Conservation (phyloP, 768 basidiomycete genomes). For the Phlebiopsis gigantea region DNA sequence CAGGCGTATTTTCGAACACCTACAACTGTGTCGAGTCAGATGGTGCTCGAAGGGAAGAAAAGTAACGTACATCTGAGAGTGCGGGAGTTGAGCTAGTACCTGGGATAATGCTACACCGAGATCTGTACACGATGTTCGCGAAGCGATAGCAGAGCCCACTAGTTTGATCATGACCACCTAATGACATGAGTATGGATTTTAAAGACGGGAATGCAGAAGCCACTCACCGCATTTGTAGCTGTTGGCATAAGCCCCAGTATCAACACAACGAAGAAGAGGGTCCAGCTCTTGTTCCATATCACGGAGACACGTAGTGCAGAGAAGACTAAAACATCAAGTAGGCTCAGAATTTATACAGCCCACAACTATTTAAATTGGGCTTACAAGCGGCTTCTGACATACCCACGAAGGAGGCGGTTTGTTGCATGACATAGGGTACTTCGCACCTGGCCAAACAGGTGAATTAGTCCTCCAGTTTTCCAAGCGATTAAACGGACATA, state of each 20-base stretch:
- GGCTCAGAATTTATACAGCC: too few species aligned
- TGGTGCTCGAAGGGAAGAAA: too few species aligned
- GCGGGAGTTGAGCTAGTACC: too few species aligned
- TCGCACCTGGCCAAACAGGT: neutral
- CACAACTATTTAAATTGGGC: too few species aligned
- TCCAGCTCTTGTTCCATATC: neutral
- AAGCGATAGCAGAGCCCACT: too few species aligned
- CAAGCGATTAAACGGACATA: neutral
- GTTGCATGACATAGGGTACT: neutral
- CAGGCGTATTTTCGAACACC: too few species aligned
- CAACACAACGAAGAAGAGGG: neutral
- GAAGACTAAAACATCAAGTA: neutral
- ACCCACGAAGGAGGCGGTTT: neutral
- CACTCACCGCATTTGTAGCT: neutral
- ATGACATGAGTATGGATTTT: neutral
- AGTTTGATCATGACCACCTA: neutral
- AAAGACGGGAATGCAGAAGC: too few species aligned
- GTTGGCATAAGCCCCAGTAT: neutral
- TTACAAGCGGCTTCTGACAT: neutral
- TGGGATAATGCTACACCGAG: too few species aligned
- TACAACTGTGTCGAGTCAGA: too few species aligned
- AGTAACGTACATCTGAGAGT: too few species aligned
- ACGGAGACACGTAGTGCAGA: neutral
- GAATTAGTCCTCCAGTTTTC: neutral
- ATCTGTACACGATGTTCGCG: too few species aligned